These are phyloP conservation scores for Gaeumannomyces tritici DNA, from an alignment of 2,329 filamentous ascomycete species.

Conservation along the genomic window DNA sequence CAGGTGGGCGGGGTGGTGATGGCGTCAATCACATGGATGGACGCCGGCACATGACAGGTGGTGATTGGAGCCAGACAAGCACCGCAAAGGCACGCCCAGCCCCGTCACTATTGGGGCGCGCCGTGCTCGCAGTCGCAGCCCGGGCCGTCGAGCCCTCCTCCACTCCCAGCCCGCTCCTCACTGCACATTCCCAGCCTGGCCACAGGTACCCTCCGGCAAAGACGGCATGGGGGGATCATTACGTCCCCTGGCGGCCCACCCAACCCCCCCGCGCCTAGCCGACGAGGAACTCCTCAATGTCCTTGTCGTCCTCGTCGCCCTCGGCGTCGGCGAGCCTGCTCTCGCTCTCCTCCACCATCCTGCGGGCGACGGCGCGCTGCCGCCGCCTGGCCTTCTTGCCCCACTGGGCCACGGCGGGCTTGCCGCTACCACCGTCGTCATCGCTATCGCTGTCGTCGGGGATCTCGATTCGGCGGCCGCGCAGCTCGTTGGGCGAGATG, in stretches of 20 bases:
- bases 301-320: conserved; percentile 62
- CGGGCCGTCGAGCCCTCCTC: not conserved
- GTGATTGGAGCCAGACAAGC: not conserved
- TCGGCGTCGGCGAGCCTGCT: conserved; percentile 41
- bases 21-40: not conserved
- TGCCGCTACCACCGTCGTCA: conserved; percentile 27
- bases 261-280: conserved; percentile 27
- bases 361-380: conserved; percentile 58
- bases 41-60: not conserved
- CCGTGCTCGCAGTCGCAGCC: not conserved
- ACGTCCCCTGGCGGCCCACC: too few species aligned
- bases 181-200: too few species aligned
- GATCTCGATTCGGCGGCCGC: conserved; percentile 43
- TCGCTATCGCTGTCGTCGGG: conserved; percentile 42
- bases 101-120: not conserved
- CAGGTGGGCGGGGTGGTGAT: not conserved
- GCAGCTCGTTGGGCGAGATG: conserved; percentile 56
- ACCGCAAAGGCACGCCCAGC: not conserved
- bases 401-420: conserved; percentile 46
- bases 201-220: too few species aligned
- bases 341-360: conserved; percentile 54
- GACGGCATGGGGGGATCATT: too few species aligned
- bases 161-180: not conserved
- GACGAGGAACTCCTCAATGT: conserved; percentile 63
- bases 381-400: conserved; percentile 61